Evolutionary conservation across 345 rosid genomes (phyloP).

Genomic region (Hirschfeldia incana): DNA sequence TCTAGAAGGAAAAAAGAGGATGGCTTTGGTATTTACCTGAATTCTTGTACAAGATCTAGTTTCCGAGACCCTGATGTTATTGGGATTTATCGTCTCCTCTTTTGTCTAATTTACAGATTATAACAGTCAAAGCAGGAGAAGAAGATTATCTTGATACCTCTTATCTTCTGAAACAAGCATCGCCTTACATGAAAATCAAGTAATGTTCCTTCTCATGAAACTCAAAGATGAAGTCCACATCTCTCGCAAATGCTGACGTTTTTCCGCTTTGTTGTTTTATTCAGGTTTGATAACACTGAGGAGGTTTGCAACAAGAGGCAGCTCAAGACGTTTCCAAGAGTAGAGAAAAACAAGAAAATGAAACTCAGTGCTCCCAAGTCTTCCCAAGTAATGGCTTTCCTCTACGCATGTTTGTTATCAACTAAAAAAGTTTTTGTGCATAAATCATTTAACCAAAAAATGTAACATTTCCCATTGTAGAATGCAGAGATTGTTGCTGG

Average conservation of each 20-base stretch:
- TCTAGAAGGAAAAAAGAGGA: constrained; percentile 86
- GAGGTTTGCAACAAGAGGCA: constrained; percentile 64
- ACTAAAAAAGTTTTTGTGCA: not conserved
- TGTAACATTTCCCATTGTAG: constrained; percentile 39
- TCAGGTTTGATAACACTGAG: constrained; percentile 67
- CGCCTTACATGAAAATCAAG: constrained; percentile 90
- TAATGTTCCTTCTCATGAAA: constrained; percentile 29
- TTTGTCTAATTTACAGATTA: constrained; percentile 49
- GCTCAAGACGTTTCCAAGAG: constrained; percentile 42
- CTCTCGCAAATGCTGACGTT: not conserved
- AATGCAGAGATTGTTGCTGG: constrained; percentile 36
- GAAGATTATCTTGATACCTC: constrained; percentile 77
- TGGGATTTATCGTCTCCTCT: not conserved
- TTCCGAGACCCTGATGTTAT: not conserved
- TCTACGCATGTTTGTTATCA: not conserved
- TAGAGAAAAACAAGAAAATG: constrained; percentile 55
- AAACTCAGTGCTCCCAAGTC: constrained; percentile 49
- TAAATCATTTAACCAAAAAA: not conserved
- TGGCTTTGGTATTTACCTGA: constrained; percentile 62
- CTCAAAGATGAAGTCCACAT: constrained; percentile 17
- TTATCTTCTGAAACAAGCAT: constrained; percentile 74
- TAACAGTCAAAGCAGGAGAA: constrained; percentile 80
- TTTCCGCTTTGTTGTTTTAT: constrained; percentile 21
- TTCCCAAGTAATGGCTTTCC: constrained; percentile 46
- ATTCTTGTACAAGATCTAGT: constrained; percentile 6